Conservation (phyloP, 257 asterid genomes). For the Marsdenia floribunda region DNA sequence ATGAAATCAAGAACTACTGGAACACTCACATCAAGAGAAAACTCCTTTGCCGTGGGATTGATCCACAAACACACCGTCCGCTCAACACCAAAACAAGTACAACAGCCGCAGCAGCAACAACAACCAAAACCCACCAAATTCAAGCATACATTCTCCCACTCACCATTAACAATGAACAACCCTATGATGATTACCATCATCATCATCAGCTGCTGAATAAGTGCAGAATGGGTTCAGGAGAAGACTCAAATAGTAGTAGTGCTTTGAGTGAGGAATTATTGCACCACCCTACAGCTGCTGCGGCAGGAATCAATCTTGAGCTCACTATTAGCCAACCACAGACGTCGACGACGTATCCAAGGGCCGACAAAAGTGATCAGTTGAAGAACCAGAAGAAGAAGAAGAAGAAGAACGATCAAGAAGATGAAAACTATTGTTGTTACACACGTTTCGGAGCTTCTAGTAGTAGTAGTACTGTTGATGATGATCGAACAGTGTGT, state of each 20-base stretch:
- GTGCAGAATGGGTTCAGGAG: background rate
- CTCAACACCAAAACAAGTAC: constrained; percentile 2
- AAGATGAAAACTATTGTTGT: too few relatives aligned
- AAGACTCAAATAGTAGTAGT: background rate
- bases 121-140: constrained; percentile 1
- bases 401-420: background rate
- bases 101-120: too few relatives aligned
- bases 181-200: background rate
- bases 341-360: background rate
- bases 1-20: constrained; percentile 46
- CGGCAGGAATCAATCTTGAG: constrained; percentile 27
- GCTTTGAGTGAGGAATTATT: constrained; percentile 7
- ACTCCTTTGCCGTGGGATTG: constrained; percentile 32
- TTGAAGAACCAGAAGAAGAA: background rate
- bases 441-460: too few relatives aligned
- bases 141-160: background rate
- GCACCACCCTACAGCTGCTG: background rate
- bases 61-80: constrained; percentile 34
- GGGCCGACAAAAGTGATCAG: background rate
- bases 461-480: background rate
- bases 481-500: constrained; percentile 14
- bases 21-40: constrained; percentile 44
- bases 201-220: background rate
- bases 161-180: background rate
- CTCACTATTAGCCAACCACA: constrained; percentile 37